A percentile compares a stretch with the other conserved stretches of the same genome.
Conservation (phyloP, 2,329 filamentous ascomycete genomes). For the Aotearoamyces nothofagi region DNA sequence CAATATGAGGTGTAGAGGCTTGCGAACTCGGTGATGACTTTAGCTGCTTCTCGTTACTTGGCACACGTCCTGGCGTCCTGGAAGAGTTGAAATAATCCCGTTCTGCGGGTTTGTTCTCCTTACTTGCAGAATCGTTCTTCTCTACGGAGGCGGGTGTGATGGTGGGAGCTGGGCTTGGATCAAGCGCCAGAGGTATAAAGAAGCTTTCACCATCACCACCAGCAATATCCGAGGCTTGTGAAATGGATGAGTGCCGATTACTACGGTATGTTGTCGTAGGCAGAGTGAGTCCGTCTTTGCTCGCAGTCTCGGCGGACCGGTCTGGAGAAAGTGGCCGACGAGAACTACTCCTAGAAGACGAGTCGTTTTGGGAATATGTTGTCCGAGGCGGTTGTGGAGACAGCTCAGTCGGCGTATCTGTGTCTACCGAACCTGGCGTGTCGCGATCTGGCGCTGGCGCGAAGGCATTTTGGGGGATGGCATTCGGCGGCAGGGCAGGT, state of each 20-base stretch:
- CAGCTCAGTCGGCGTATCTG: conserved; percentile 53
- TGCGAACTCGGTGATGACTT: conserved; percentile 26
- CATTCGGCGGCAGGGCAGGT: conserved; percentile 73
- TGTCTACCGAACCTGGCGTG: conserved; percentile 42
- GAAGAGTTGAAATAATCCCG: conserved; percentile 43
- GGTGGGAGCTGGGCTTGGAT: conserved; percentile 43
- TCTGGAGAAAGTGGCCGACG: conserved; percentile 37
- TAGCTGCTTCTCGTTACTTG: conserved; percentile 22
- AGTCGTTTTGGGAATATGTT: conserved; percentile 33
- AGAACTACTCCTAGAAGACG: conserved; percentile 38
- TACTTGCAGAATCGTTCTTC: conserved; percentile 9
- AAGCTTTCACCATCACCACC: conserved; percentile 37
- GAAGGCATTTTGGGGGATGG: conserved; percentile 46
- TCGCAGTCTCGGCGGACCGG: conserved; percentile 25
- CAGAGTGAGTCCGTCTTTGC: conserved; percentile 48
- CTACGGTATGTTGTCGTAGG: conserved; percentile 66
- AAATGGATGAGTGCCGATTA: conserved; percentile 60
- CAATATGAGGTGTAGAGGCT: conserved; percentile 68
- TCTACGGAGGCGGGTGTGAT: conserved; percentile 37
- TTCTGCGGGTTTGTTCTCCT: conserved; percentile 17
- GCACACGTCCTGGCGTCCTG: conserved; percentile 22
- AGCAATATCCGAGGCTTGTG: conserved; percentile 26
- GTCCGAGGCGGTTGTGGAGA: conserved; percentile 44
- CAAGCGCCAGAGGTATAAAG: conserved; percentile 62
- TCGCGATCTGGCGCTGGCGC: conserved; percentile 36